Percentiles rank a stretch among this genome's conserved stretches.
These are phyloP conservation scores for Thalassiosira profunda DNA, from an alignment of 108 stramenopile species.

Conservation along the genomic window DNA sequence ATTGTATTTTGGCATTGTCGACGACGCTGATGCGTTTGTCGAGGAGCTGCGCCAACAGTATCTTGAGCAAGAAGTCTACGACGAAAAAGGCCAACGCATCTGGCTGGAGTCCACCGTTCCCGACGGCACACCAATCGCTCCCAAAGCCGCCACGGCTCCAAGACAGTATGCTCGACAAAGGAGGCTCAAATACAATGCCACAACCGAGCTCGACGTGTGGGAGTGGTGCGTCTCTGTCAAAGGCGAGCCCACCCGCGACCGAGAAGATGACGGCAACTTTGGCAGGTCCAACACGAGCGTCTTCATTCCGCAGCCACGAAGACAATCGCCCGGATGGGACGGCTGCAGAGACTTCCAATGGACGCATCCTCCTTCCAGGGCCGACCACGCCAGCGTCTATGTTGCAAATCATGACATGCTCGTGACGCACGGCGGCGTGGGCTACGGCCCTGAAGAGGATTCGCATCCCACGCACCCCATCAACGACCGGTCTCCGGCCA, in stretches of 20 bases:
- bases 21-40: conserved; percentile 54
- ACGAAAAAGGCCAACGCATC: conserved; percentile 19
- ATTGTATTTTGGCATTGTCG: conserved; percentile 61
- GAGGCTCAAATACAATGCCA: conserved; percentile 29
- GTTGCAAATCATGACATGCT: conserved; percentile 51
- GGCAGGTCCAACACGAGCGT: conserved; percentile 57
- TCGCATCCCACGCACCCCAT: conserved; percentile 11
- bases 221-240: conserved; percentile 78
- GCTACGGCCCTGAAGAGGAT: conserved; percentile 47
- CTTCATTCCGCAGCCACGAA: conserved; percentile 69
- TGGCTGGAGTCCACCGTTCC: conserved; percentile 46
- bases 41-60: conserved; percentile 31
- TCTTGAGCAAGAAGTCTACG: conserved; percentile 29
- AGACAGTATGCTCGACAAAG: conserved; percentile 57
- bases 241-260: conserved; percentile 62
- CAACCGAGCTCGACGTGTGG: conserved; percentile 47
- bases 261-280: conserved; percentile 19
- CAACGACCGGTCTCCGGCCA: conserved; percentile 22
- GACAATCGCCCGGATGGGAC: conserved; percentile 88
- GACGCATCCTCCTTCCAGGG: conserved; percentile 64
- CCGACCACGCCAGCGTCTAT: conserved; percentile 56
- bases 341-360: conserved; percentile 80
- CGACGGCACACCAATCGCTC: conserved; percentile 68
- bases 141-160: conserved; percentile 73
- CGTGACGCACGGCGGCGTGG: conserved; percentile 75